Conservation (phyloP, 192 early-diverging fungal species). For the Mortierella alpina region DNA sequence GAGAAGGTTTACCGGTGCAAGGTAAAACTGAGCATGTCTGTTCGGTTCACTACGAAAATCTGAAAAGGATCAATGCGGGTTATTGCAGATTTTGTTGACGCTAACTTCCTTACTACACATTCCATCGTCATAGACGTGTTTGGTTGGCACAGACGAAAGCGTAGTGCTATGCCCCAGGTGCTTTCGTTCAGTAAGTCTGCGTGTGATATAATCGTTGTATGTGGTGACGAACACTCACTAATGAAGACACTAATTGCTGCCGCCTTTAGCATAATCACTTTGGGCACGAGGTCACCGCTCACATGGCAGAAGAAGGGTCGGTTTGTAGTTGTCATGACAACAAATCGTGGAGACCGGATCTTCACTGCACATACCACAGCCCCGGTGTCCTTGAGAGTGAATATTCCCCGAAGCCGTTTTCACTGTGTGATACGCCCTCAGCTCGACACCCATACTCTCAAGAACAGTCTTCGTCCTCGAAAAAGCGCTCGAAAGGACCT, state of each 20-base stretch:
- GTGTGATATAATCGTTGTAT: neutral
- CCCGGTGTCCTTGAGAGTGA: slow-evolving; percentile 1
- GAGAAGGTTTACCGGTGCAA: slow-evolving; percentile 38
- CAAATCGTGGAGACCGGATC: slow-evolving; percentile 11
- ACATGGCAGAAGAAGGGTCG: slow-evolving; percentile 4
- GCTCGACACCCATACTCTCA: neutral
- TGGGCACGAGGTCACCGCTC: slow-evolving; percentile 14
- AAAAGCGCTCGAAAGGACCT: too few relatives aligned
- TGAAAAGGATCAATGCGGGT: neutral
- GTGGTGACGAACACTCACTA: neutral
- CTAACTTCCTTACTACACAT: neutral
- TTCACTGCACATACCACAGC: slow-evolving; percentile 21
- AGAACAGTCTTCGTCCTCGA: too few relatives aligned
- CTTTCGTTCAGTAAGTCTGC: slow-evolving; percentile 32
- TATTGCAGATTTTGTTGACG: too few relatives aligned
- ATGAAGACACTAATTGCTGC: neutral
- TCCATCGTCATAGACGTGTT: slow-evolving; percentile 14
- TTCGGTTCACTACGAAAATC: too few relatives aligned
- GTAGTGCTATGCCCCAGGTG: slow-evolving; percentile 21
- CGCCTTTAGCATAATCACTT: slow-evolving; percentile 26
- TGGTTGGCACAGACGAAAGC: neutral
- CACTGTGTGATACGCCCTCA: neutral
- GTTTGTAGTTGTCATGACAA: slow-evolving; percentile 22
- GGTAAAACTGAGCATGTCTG: neutral
- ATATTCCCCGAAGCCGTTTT: neutral